Conservation (phyloP, 2,329 filamentous ascomycete genomes). For the Stagonosporopsis chrysanthemi region DNA sequence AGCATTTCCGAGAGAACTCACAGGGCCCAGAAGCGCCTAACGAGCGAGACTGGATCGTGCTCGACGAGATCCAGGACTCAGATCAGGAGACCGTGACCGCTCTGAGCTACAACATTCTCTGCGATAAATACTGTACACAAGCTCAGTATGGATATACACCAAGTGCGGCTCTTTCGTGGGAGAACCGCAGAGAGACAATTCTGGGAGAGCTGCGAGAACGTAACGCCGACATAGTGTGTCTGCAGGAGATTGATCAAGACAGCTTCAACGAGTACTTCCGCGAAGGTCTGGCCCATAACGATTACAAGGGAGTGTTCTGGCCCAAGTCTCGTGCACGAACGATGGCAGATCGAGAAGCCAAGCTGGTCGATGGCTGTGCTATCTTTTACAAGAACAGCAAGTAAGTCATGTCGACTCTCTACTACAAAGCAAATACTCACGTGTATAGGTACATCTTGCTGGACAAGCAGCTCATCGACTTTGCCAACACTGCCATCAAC, state of each 20-base stretch:
- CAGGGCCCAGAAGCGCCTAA: conserved; percentile 80
- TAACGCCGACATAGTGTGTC: conserved; percentile 86
- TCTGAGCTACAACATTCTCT: conserved; percentile 94
- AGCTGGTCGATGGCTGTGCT: conserved; percentile 92
- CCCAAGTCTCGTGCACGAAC: conserved; percentile 89
- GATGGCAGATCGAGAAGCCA: conserved; percentile 88
- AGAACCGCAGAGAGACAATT: conserved; percentile 83
- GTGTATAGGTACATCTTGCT: conserved; percentile 73
- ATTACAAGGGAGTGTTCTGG: conserved; percentile 95
- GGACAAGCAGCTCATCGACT: conserved; percentile 94
- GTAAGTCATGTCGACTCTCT: conserved; percentile 41
- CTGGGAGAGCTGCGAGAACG: conserved; percentile 80
- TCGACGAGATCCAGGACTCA: conserved; percentile 64
- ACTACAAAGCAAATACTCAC: conserved; percentile 18
- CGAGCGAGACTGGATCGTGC: conserved; percentile 78
- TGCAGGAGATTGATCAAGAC: conserved; percentile 93
- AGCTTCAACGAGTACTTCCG: conserved; percentile 92
- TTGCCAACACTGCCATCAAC: conserved; percentile 90
- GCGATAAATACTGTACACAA: conserved; percentile 88
- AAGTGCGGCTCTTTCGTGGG: conserved; percentile 81
- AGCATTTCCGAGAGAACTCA: conserved; percentile 81
- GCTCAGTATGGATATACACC: conserved; percentile 91
- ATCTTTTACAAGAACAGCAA: conserved; percentile 97
- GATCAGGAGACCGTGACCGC: conserved; percentile 75
- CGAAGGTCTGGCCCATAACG: conserved; percentile 81